Evolutionary conservation across 768 basidiomycete genomes (phyloP).

Genomic region (Suillus luteus): DNA sequence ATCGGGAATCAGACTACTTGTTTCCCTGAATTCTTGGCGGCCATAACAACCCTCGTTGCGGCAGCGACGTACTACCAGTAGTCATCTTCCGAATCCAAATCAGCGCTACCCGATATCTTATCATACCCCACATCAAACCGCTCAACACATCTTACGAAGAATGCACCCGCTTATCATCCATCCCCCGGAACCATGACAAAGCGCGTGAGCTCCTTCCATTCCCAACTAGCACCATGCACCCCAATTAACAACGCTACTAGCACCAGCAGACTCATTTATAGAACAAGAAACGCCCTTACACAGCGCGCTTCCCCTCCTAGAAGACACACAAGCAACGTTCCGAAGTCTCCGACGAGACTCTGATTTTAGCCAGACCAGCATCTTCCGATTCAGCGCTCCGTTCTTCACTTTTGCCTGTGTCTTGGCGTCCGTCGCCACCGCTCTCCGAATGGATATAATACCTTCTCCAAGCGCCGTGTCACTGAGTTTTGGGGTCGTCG

Average conservation of each 20-base stretch:
- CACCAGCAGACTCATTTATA: neutral
- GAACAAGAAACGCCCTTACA: neutral
- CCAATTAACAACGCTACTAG: too few species aligned
- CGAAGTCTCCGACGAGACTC: constrained; percentile 11
- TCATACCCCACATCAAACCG: constrained; percentile 16
- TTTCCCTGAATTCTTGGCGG: neutral
- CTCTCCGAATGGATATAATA: constrained; percentile 8
- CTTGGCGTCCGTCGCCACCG: constrained; percentile 6
- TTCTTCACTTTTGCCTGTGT: constrained; percentile 12
- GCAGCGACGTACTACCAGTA: neutral
- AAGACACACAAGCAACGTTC: constrained; percentile 11
- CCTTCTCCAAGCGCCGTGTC: neutral
- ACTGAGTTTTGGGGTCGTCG: neutral
- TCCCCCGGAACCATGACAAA: neutral
- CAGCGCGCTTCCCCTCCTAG: constrained; percentile 3
- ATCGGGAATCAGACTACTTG: neutral
- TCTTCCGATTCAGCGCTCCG: constrained; percentile 12
- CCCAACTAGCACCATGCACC: neutral
- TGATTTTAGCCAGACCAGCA: constrained; percentile 2
- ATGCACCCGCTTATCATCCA: constrained; percentile 8
- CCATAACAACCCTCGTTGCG: neutral
- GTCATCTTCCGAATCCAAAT: neutral
- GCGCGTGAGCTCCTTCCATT: neutral
- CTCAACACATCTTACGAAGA: constrained; percentile 8
- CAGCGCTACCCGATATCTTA: constrained; percentile 1